Percentiles rank a stretch among this genome's conserved stretches.
Conservation (phyloP, 1,284 basidiomycete species). For the Polyporus tsugae region DNA sequence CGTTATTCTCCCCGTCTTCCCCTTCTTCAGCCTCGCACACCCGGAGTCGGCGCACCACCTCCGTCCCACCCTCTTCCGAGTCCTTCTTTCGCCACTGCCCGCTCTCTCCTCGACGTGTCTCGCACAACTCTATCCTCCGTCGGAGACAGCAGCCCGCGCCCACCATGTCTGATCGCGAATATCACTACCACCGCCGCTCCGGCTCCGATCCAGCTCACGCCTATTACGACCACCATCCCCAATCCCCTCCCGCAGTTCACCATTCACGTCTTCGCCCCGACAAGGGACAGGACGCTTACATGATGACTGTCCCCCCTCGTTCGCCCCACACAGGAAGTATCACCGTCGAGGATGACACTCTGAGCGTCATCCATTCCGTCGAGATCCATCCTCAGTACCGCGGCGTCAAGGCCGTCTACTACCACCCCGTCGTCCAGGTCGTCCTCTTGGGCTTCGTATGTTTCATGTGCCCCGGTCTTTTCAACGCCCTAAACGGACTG, state of each 20-base stretch:
- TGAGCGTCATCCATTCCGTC: conserved; percentile 25
- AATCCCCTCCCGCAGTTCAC: conserved; percentile 2
- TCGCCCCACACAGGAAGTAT: conserved; percentile 25
- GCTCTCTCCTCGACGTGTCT: no score
- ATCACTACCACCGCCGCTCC: conserved; percentile 2
- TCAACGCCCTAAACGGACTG: conserved; percentile 62
- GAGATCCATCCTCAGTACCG: conserved; percentile 39
- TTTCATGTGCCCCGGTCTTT: conserved; percentile 68
- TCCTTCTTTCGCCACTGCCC: conserved; percentile 16
- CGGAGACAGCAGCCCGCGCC: neutral
- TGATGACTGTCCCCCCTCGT: conserved; percentile 28
- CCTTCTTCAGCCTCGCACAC: neutral
- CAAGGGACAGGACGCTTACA: conserved; percentile 22
- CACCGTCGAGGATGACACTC: conserved; percentile 30
- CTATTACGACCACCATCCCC: conserved; percentile 7
- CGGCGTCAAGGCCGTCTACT: conserved; percentile 47
- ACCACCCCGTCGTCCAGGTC: conserved; percentile 52
- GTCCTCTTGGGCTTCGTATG: conserved; percentile 73
- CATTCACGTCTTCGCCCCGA: neutral
- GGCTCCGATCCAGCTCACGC: neutral
- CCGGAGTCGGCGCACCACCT: neutral
- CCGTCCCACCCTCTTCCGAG: neutral
- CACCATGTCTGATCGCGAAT: conserved; percentile 4
- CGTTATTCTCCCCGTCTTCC: neutral
- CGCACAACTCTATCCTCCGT: neutral